Percentiles rank a stretch among this genome's conserved stretches.
These are phyloP conservation scores for Nothophytophthora sp. DNA, from an alignment of 352 stramenopile genomes.

Conservation along the genomic window DNA sequence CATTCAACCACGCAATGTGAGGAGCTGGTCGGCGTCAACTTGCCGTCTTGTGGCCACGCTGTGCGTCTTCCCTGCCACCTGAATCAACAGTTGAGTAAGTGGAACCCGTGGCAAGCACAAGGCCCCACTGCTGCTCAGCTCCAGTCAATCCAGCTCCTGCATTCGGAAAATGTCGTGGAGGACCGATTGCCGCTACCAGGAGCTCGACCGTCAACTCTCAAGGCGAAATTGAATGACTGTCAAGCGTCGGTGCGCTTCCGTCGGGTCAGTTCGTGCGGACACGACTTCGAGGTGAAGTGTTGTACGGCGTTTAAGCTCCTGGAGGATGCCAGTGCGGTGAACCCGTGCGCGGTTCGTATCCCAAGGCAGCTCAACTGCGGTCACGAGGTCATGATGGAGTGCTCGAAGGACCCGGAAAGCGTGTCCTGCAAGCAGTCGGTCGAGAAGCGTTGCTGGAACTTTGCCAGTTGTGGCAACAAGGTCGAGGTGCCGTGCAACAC, in stretches of 20 bases:
- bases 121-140: not conserved
- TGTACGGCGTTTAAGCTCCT: constrained; percentile 48
- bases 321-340: constrained; percentile 2
- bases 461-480: constrained; percentile 31
- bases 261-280: constrained; percentile 45
- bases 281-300: constrained; percentile 61
- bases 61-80: constrained; percentile 45
- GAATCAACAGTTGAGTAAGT: constrained; percentile 22
- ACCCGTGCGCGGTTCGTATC: constrained; percentile 26
- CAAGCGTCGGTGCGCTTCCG: constrained; percentile 35
- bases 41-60: constrained; percentile 51
- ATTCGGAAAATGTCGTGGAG: constrained; percentile 34
- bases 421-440: constrained; percentile 37
- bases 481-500: constrained; percentile 27
- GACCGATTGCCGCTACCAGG: constrained; percentile 36
- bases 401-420: constrained; percentile 30
- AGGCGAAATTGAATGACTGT: constrained; percentile 38
- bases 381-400: constrained; percentile 42
- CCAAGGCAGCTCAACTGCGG: constrained; percentile 41
- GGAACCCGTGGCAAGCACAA: constrained; percentile 48
- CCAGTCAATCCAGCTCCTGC: constrained; percentile 23
- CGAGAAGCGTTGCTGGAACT: constrained; percentile 67
- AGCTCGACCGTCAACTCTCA: constrained; percentile 21
- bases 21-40: constrained; percentile 24
- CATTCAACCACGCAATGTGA: constrained; percentile 29